Base-by-base conservation (phyloP, 768 basidiomycete species). In the Chalciporus pseudorubinellus region DNA sequence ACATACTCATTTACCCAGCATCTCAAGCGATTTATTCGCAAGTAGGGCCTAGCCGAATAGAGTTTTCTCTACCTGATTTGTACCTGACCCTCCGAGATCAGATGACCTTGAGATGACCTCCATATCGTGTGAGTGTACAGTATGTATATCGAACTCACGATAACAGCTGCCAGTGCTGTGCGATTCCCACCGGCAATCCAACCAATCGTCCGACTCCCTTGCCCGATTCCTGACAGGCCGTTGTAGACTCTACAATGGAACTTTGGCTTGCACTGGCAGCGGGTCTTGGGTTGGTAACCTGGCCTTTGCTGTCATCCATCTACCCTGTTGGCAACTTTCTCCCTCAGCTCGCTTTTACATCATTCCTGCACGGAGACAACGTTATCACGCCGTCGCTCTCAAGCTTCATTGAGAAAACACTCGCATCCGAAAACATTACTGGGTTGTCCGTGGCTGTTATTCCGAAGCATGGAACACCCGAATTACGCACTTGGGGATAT, bases 401-500 rank as follows among this genome's bases (percentile, higher is more conserved):
- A 14, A 42, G 42, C 29, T 57, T 58, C 21, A 60, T 67, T 44
- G 49, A 59, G 24, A 26, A 58, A 8, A 59, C 51, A 12, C 44
- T 66, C 39, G 46, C 53, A 14, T 34, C 49, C 5, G 61, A 56
- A 45, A 67, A 67, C 34, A 54, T 70, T 34, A 60, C 59, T 6
- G 71, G 72, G 2, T 48, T 72, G 14, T 66, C 71, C 2, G 31
- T 72, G 20, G 65, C 60, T 3, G 43, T 74, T 39, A 48, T 70
- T 8, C 50, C 52, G 10, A 59, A 57, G 28, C 29, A 64, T 22
- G 68, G 66, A 6, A 39, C 51, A 20, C 48, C 63, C 11, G 69
- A 73, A 47, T 67, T 60, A 33, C 66, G 53, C n/a, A 41, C 64
- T 1, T 75, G 68, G 68, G 75, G 74, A 7, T 61, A 63, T 18